These are phyloP conservation scores for Xylaria scruposa DNA, from an alignment of 495 filamentous ascomycete species.

Conservation along the genomic window DNA sequence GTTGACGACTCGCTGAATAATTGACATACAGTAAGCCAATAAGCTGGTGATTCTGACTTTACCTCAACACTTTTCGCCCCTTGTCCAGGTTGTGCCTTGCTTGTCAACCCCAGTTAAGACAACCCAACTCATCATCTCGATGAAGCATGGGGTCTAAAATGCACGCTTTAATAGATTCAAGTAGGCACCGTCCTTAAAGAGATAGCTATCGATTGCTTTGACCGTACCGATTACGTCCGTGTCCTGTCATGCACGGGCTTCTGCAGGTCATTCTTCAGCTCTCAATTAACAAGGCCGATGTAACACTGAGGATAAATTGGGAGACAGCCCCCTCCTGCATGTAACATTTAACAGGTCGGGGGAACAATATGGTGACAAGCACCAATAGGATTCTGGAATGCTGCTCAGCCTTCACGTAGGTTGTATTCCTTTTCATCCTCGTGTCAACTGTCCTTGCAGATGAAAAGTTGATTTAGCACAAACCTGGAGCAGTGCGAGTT, in stretches of 20 bases:
- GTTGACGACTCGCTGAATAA: not conserved
- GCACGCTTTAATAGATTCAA: not conserved
- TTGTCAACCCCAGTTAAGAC: not conserved
- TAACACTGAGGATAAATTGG: constrained; percentile 15
- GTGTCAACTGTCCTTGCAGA: constrained; percentile 3
- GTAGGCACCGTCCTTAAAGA: not conserved
- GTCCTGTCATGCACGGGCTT: not conserved
- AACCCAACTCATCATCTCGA: not conserved
- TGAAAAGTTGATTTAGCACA: not conserved
- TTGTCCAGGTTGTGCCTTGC: not conserved
- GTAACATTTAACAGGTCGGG: not conserved
- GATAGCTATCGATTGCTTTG: not conserved
- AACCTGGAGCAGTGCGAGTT: not conserved
- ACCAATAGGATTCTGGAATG: constrained; percentile 8
- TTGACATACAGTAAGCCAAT: constrained; percentile 18
- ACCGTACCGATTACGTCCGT: not conserved
- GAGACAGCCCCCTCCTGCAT: constrained; percentile 18
- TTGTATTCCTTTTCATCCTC: constrained; percentile 14
- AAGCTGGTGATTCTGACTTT: not conserved
- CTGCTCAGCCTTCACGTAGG: constrained; percentile 1
- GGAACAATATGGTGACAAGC: not conserved
- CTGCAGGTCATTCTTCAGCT: constrained; percentile 11
- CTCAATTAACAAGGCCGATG: constrained; percentile 20
- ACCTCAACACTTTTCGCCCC: not conserved
- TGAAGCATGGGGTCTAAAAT: constrained; percentile 18